Evolutionary conservation across 805 yeast genomes (phyloP), one percentile per base, ranked within the genome.

Genomic region (Yamadazyma paraphyllophila): DNA sequence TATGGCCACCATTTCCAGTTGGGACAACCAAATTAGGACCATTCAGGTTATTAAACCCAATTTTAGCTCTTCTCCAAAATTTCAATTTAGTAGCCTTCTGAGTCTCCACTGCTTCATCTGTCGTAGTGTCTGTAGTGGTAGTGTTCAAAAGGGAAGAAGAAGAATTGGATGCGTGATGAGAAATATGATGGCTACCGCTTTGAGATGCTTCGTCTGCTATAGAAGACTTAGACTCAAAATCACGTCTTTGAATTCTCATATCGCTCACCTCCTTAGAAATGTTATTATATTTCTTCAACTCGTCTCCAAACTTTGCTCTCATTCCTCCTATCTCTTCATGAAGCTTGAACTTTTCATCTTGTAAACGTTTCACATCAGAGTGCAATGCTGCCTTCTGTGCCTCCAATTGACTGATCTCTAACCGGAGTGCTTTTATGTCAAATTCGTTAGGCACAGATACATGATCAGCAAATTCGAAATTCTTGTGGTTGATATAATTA

Each of bases 191-290:
- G 14, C 31, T 38, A 5, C 25, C 14, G 9, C 17, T 35, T n/a
- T 29, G 13, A 24, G 25, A 20, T 20, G 6, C 24, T 10, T 33
- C 40, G 10, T 39, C 41, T 17, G n/a, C 16, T 8, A 20, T 9
- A 25, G 39, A 14, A 16, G 43, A 13, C 30, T 44, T 32, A 59
- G 54, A 14, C 43, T 52, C 39, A 48, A 88, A 62, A 13, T 65
- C 61, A 29, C 66, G 69, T 62, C 77, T 83, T 39, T 76, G 74
- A 0, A 54, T 48, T 26, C 65, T 72, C 50, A 89, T 65, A 14
- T 66, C 74, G 39, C 71, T 75, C 11, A 85, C 71, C 33, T 85
- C 89, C 36, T 65, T 68, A 15, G 67, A 46, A 30, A 83, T 52
- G 5, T 27, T 44, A n/a, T 48, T 44, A 15, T 41, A 32, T 27